Evolutionary conservation across 2,329 filamentous ascomycete genomes (phyloP).

Genomic region (Aureobasidium sp.): DNA sequence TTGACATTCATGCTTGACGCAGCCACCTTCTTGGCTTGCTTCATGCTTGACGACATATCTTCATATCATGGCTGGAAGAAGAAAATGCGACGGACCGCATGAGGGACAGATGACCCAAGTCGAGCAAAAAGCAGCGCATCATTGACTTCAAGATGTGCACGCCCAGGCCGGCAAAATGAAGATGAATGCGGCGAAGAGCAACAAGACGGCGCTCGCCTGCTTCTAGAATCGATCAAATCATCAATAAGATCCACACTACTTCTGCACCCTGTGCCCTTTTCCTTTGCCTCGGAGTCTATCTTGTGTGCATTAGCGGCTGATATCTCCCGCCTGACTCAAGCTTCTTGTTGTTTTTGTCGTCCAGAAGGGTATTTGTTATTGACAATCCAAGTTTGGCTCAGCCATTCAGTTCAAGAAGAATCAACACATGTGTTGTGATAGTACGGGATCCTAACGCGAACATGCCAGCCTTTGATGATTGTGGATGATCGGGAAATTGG

Average conservation of each 20-base stretch:
- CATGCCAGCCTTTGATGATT: background rate
- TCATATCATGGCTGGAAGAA: background rate
- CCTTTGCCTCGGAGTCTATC: background rate
- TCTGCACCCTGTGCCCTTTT: background rate
- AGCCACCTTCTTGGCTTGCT: slow-evolving; percentile 5
- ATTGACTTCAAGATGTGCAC: background rate
- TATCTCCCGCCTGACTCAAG: slow-evolving; percentile 2
- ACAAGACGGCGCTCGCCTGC: slow-evolving; percentile 1
- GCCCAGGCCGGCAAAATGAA: background rate
- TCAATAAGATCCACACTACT: background rate
- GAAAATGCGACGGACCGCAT: background rate
- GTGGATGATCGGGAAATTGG: background rate
- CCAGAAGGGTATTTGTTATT: background rate
- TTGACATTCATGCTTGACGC: background rate
- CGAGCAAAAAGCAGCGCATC: slow-evolving; percentile 1
- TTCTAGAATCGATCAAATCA: background rate
- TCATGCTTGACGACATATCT: background rate
- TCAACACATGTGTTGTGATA: background rate
- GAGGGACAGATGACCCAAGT: background rate
- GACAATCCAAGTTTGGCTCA: background rate
- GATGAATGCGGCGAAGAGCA: background rate
- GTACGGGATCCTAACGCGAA: background rate
- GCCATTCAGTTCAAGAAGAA: background rate
- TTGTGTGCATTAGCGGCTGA: background rate
- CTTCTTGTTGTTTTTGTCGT: background rate